Conservation (phyloP, 177 flowering plant genomes). For the Tripterygium wilfordii region DNA sequence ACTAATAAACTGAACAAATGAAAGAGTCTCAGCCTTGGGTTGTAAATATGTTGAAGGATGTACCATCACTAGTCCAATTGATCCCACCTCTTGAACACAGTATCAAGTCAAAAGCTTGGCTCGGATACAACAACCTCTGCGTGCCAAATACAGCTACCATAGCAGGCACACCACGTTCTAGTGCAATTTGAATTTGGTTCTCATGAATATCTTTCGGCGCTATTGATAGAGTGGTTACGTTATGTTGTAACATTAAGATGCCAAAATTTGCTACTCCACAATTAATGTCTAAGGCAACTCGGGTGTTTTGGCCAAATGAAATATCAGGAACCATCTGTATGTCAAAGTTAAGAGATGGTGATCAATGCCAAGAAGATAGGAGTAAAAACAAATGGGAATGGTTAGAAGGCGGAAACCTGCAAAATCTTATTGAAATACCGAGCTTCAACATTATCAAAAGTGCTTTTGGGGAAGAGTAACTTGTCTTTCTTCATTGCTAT, state of each 20-base stretch:
- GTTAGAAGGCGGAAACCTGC: constrained; percentile 25
- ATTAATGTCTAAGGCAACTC: constrained; percentile 54
- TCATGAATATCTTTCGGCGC: constrained; percentile 68
- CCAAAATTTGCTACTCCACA: constrained; percentile 76
- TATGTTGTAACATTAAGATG: constrained; percentile 44
- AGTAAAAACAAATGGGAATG: neutral
- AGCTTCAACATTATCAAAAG: constrained; percentile 41
- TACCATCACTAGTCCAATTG: constrained; percentile 61
- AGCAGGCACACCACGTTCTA: constrained; percentile 71
- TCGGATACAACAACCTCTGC: constrained; percentile 49
- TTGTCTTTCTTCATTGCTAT: constrained; percentile 26
- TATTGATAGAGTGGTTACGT: constrained; percentile 52
- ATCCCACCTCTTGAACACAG: constrained; percentile 63
- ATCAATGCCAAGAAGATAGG: no score
- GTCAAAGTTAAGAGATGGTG: no score
- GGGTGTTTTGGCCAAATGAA: constrained; percentile 44
- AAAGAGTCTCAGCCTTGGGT: no score
- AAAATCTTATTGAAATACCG: constrained; percentile 41
- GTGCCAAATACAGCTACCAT: constrained; percentile 61
- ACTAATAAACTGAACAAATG: no score
- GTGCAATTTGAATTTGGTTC: constrained; percentile 64
- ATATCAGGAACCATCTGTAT: constrained; percentile 60
- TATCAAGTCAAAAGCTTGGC: constrained; percentile 69
- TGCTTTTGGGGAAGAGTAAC: constrained; percentile 39
- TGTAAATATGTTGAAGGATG: no score